Conservation (phyloP, 1,284 basidiomycete genomes). For the Puccinia horiana region DNA sequence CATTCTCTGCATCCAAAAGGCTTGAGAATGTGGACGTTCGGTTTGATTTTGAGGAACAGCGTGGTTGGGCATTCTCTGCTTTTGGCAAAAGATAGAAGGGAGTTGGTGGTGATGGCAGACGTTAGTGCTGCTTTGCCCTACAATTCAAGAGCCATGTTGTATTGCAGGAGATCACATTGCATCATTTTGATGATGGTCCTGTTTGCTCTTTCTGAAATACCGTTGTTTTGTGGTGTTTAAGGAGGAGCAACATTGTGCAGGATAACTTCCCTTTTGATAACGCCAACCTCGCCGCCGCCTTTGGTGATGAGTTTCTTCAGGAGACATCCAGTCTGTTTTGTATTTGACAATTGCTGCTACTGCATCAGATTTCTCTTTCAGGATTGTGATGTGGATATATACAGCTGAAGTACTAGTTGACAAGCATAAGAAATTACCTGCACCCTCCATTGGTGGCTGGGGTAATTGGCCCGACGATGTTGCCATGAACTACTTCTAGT, state of each 20-base stretch:
- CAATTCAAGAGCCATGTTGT: no score
- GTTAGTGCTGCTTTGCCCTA: no score
- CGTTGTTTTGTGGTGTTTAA: slow-evolving; percentile 10
- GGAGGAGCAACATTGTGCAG: background rate
- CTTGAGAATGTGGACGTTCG: no score
- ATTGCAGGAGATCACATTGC: no score
- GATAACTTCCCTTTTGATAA: background rate
- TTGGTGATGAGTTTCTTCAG: slow-evolving; percentile 5
- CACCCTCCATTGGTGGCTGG: background rate
- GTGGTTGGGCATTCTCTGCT: no score
- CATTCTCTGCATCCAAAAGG: no score
- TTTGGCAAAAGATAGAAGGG: no score
- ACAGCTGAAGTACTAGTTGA: background rate
- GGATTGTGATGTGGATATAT: background rate
- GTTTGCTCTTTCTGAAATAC: background rate
- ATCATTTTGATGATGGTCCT: slow-evolving; percentile 1
- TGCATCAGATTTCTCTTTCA: slow-evolving; percentile 11
- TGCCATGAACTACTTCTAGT: background rate
- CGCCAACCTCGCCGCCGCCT: background rate
- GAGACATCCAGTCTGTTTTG: background rate
- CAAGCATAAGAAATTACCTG: background rate
- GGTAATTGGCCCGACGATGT: background rate
- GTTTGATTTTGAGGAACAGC: no score
- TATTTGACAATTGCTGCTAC: background rate
- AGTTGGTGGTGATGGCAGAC: no score